phyloP scores from a whole-genome alignment of 2,329 filamentous ascomycete genomes.

The Clarireedia hainanense region DNA sequence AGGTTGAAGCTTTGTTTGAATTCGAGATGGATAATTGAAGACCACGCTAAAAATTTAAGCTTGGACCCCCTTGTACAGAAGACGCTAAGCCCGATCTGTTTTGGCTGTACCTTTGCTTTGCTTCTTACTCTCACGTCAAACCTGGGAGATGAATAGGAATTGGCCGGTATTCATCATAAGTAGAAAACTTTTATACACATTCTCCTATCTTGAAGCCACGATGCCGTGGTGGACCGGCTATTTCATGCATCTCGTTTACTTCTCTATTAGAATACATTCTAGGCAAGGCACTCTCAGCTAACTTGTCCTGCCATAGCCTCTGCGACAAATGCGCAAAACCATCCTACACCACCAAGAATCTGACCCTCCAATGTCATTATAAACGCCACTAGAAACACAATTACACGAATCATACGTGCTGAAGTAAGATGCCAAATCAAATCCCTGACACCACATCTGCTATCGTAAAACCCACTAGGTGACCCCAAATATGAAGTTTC shows the following conservation, averaged over 20 bases:
- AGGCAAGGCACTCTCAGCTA: conserved; percentile 15
- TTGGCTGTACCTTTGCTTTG: background rate
- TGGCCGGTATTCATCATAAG: background rate
- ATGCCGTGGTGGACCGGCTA: background rate
- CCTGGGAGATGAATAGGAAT: too few relatives aligned
- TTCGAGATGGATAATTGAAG: background rate
- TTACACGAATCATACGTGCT: background rate
- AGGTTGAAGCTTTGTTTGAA: background rate
- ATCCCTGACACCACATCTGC: conserved; percentile 6
- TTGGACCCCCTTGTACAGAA: background rate
- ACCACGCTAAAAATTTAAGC: conserved; percentile 2
- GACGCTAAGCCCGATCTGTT: background rate
- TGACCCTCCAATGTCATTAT: conserved; percentile 7
- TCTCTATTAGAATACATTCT: conserved; percentile 30
- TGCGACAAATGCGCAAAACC: conserved; percentile 2
- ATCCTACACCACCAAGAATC: background rate
- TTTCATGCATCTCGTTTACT: conserved; percentile 11
- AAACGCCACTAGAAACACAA: conserved; percentile 12
- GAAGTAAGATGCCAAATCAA: conserved; percentile 10
- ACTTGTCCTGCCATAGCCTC: background rate
- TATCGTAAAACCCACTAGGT: conserved; percentile 13
- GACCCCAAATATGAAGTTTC: conserved; percentile 5
- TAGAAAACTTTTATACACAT: background rate
- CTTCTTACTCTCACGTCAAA: too few relatives aligned
- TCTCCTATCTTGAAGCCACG: background rate